phyloP scores from a whole-genome alignment of 805 yeast species.

The Ogataea saltuana region DNA sequence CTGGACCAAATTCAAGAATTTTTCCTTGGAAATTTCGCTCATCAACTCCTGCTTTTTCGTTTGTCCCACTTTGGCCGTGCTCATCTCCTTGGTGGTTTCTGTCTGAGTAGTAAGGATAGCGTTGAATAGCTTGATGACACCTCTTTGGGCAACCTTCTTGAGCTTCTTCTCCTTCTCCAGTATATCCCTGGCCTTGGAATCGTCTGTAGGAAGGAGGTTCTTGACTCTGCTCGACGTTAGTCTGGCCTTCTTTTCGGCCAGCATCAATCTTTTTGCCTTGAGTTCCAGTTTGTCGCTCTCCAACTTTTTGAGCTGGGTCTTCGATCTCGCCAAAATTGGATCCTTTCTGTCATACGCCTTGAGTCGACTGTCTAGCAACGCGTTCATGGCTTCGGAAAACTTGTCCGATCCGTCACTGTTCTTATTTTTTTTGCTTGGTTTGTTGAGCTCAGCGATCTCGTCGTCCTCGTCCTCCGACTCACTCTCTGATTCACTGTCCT shows the following conservation, averaged over 20 bases:
- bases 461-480: slow-evolving; percentile 24
- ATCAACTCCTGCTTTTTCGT: slow-evolving; percentile 58
- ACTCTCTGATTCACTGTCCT: not conserved
- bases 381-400: slow-evolving; percentile 81
- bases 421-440: slow-evolving; percentile 57
- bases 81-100: slow-evolving; percentile 65
- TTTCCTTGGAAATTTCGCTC: slow-evolving; percentile 84
- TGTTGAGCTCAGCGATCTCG: slow-evolving; percentile 36
- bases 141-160: slow-evolving; percentile 60
- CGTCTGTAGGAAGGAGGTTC: slow-evolving; percentile 65
- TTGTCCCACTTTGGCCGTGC: slow-evolving; percentile 60
- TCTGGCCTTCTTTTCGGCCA: slow-evolving; percentile 67
- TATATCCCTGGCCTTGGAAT: slow-evolving; percentile 44
- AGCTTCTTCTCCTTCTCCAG: slow-evolving; percentile 62
- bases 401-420: slow-evolving; percentile 71
- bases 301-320: slow-evolving; percentile 66
- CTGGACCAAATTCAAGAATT: slow-evolving; percentile 82
- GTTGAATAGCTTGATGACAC: slow-evolving; percentile 36
- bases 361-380: slow-evolving; percentile 78
- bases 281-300: slow-evolving; percentile 81
- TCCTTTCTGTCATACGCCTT: slow-evolving; percentile 88
- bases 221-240: slow-evolving; percentile 68
- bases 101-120: slow-evolving; percentile 75
- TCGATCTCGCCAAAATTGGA: slow-evolving; percentile 85
- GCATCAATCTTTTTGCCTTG: slow-evolving; percentile 72